These are phyloP conservation scores for Penicillium sp. DNA, from an alignment of 2,329 filamentous ascomycete species.

Conservation along the genomic window DNA sequence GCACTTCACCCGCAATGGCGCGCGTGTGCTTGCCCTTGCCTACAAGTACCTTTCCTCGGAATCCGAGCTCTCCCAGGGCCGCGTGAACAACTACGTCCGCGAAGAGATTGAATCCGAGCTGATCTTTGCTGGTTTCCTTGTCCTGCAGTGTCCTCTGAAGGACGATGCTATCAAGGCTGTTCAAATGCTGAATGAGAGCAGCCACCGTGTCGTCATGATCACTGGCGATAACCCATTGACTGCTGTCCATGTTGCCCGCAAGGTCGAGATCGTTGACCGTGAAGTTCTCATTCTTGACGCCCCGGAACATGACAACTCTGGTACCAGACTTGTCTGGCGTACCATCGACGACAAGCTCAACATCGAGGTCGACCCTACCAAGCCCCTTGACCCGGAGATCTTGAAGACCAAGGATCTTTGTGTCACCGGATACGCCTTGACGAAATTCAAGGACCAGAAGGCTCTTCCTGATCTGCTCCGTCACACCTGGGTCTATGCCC, in stretches of 20 bases:
- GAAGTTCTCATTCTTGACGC: slow-evolving; percentile 93
- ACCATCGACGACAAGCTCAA: slow-evolving; percentile 86
- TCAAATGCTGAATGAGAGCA: slow-evolving; percentile 97
- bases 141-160: slow-evolving; percentile 92
- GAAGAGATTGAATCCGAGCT: slow-evolving; percentile 84
- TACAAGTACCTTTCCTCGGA: slow-evolving; percentile 88
- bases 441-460: slow-evolving; percentile 78
- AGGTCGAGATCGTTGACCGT: slow-evolving; percentile 96
- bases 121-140: slow-evolving; percentile 89
- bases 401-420: slow-evolving; percentile 85
- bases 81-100: slow-evolving; percentile 89
- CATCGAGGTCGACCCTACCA: slow-evolving; percentile 78
- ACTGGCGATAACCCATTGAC: slow-evolving; percentile 97
- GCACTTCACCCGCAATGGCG: slow-evolving; percentile 93
- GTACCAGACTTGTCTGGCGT: slow-evolving; percentile 83
- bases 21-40: slow-evolving; percentile 85
- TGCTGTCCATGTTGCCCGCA: slow-evolving; percentile 87
- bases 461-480: slow-evolving; percentile 75
- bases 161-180: slow-evolving; percentile 92
- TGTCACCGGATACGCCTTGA: slow-evolving; percentile 88
- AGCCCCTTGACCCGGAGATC: slow-evolving; percentile 76
- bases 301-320: slow-evolving; percentile 80
- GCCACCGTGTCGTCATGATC: slow-evolving; percentile 98
- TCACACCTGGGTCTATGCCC: slow-evolving; percentile 95
- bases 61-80: slow-evolving; percentile 73